Base-by-base conservation (phyloP, 1,139 yeast genomes). In the Ogataea hybrid region DNA sequence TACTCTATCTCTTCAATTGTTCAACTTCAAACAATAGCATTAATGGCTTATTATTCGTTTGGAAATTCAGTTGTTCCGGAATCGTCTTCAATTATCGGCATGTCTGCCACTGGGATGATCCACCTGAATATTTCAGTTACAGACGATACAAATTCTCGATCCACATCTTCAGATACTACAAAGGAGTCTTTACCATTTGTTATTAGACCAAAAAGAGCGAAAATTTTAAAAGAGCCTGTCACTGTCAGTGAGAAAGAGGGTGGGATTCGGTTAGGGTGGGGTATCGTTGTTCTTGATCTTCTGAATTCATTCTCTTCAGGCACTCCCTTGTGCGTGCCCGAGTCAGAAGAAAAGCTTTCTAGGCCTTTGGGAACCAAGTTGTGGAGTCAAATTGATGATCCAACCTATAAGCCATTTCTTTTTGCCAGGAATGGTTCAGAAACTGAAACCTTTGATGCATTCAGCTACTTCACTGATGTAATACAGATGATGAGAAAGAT, bases 181-280 rank as follows among this genome's bases (percentile, higher is more conserved):
- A 20, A 22, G 25, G 25, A 33, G 18, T 18, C 36, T 12, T 15
- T 18, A 15, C 11, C 20, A 11, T 16, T 11, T 18, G 15, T 39
- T n/a, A 44, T 44, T 10, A 37, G 48, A 12, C 47, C 57, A 3
- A 50, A 49, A 28, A 37, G 48, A 11, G 50, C 52, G 5, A 44
- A 50, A 17, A 28, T 55, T 14, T 40, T 55, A 22, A 37, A 44
- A 27, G 47, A 42, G 32, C 47, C 56, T 6, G 44, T 50, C 15
- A 43, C 45, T 20, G 62, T 64, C 62, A 48, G 55, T 4, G 61
- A 58, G 25, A 52, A 51, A 27, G 65, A 62, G 32, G 44, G 49
- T 3, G 37, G 57, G 32, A 42, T 63, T n/a, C 49, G 59, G 20
- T 40, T 62, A 10, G 56, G 60, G 15, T 62, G 66, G 65, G 64